Conservation (phyloP, 2,329 filamentous ascomycete genomes). For the Reticulascus tulasneorum region DNA sequence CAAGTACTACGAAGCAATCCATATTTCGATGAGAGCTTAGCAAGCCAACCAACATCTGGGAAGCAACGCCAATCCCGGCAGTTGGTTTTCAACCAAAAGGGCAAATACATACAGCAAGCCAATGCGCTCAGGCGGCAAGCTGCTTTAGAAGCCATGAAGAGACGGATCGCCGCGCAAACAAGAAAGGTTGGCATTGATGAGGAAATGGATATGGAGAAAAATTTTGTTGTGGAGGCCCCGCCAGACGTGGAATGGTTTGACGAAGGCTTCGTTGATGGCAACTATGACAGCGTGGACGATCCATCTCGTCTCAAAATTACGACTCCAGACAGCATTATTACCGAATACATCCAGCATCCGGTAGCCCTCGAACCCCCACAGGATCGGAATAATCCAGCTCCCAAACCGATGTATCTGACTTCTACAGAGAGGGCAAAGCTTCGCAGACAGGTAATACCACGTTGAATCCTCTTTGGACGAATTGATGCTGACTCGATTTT, state of each 20-base stretch:
- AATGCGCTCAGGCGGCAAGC: conserved; percentile 84
- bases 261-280: conserved; percentile 74
- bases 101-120: conserved; percentile 94
- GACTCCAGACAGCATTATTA: conserved; percentile 80
- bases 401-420: conserved; percentile 91
- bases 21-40: conserved; percentile 71
- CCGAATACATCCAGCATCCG: conserved; percentile 87
- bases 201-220: conserved; percentile 82
- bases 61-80: conserved; percentile 69
- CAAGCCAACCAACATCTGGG: conserved; percentile 50
- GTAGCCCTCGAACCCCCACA: conserved; percentile 88
- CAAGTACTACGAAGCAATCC: conserved; percentile 54
- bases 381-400: conserved; percentile 71
- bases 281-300: conserved; percentile 68
- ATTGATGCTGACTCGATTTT: no score
- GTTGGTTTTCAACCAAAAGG: conserved; percentile 88
- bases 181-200: conserved; percentile 93
- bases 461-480: no score
- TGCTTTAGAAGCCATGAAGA: conserved; percentile 90
- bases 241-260: conserved; percentile 98
- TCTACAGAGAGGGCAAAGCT: conserved; percentile 87
- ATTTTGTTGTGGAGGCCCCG: conserved; percentile 77
- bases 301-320: conserved; percentile 67
- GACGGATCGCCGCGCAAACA: conserved; percentile 80
- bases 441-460: conserved; percentile 79